These are phyloP conservation scores for Choiromyces venosus DNA, from an alignment of 495 filamentous ascomycete species.

Conservation along the genomic window DNA sequence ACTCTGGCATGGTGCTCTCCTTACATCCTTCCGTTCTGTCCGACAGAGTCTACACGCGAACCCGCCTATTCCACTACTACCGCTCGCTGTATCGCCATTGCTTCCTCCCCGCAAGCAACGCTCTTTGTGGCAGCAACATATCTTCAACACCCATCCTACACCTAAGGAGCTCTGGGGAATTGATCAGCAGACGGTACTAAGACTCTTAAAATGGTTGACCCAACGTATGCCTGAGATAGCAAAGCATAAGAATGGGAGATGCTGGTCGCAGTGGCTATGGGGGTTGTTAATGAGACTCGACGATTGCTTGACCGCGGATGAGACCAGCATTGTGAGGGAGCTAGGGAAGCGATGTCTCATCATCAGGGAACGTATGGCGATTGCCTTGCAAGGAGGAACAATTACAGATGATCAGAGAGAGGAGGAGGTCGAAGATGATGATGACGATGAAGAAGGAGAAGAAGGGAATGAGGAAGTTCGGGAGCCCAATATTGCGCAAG, in stretches of 20 bases:
- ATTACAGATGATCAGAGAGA: neutral
- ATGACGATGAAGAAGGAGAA: neutral
- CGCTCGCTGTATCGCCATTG: neutral
- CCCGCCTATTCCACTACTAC: neutral
- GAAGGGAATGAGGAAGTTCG: neutral
- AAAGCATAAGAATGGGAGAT: conserved; percentile 5
- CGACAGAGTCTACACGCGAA: conserved; percentile 5
- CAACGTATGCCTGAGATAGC: conserved; percentile 1
- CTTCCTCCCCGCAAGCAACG: conserved; percentile 8
- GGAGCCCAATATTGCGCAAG: neutral
- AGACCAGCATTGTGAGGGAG: conserved; percentile 39
- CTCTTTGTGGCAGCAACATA: conserved; percentile 14
- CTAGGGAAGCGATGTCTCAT: conserved; percentile 34
- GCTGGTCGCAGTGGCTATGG: conserved; percentile 47
- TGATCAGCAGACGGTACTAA: conserved; percentile 22
- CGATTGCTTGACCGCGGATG: conserved; percentile 45
- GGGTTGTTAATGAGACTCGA: conserved; percentile 46
- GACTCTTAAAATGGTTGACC: conserved; percentile 8
- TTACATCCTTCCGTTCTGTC: conserved; percentile 22
- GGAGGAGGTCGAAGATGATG: conserved; percentile 12
- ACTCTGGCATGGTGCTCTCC: conserved; percentile 26
- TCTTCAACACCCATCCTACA: conserved; percentile 7
- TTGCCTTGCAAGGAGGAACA: conserved; percentile 12
- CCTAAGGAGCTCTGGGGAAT: conserved; percentile 17
- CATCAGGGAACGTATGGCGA: conserved; percentile 18